Conservation (phyloP, 495 filamentous ascomycete species). For the Saxispiralis lemnorum region DNA sequence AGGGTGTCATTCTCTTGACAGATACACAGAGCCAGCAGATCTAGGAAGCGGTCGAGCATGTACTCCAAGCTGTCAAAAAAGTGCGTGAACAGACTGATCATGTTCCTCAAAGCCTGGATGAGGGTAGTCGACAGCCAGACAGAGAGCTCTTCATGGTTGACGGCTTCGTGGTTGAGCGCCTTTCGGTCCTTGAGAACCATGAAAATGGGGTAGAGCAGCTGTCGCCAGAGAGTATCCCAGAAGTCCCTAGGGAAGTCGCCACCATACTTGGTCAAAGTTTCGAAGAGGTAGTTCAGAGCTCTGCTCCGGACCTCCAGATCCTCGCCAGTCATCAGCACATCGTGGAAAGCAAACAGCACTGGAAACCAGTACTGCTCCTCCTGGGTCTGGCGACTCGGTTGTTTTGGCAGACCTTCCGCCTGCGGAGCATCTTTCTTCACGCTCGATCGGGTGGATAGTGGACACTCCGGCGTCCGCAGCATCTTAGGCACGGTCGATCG, state of each 20-base stretch:
- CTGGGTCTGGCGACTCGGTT: constrained; percentile 45
- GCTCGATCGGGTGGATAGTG: constrained; percentile 47
- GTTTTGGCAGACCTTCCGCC: constrained; percentile 34
- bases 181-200: constrained; percentile 80
- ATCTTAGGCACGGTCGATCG: constrained; percentile 84
- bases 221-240: constrained; percentile 95
- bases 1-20: constrained; percentile 99
- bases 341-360: constrained; percentile 92
- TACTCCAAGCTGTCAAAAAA: constrained; percentile 91
- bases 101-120: constrained; percentile 94
- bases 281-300: constrained; percentile 89
- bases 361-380: constrained; percentile 99
- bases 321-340: constrained; percentile 96
- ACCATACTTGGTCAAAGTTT: constrained; percentile 74
- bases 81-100: constrained; percentile 96
- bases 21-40: constrained; percentile 85
- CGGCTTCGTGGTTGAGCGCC: constrained; percentile 55
- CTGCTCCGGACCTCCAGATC: constrained; percentile 90
- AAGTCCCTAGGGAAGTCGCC: constrained; percentile 85
- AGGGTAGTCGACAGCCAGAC: constrained; percentile 99
- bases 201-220: constrained; percentile 93
- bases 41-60: constrained; percentile 89
- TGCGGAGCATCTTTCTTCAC: constrained; percentile 22
- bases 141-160: constrained; percentile 84
- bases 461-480: constrained; percentile 90